Evolutionary conservation across 495 filamentous ascomycete species (phyloP), one percentile per base, ranked within the genome.

Genomic region (Talaromyces wortmannii): DNA sequence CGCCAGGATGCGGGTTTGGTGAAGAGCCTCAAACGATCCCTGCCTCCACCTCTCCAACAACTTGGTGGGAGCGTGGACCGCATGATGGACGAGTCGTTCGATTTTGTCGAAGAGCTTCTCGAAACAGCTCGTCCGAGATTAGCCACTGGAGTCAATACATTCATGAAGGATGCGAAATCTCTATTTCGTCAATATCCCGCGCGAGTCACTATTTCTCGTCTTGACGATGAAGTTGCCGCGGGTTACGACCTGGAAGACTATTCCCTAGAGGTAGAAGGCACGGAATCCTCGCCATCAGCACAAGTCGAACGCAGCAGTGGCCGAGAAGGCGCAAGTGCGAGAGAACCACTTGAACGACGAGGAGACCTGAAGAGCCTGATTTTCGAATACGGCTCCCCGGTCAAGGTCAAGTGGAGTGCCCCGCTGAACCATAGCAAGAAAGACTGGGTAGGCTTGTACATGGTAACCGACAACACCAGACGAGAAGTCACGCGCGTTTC

Each of bases 371-470:
- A 88, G 67, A 88, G 88, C 4, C 68, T 91, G 52, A 81, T 86
- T 0, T 88, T 95, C 53, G 83, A 95, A 69, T 98, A 97, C 61
- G 94, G 94, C 49, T 81, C 91, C 10, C 90, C 92, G 11, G 89
- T 98, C 69, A 88, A 82, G 60, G 89, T 98, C 59, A 86, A 82
- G 61, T 98, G 94, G 94, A 91, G 84, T 15, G 95, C 94, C 0
- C 94, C 94, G 1, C 77, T 86, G 51, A 91, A 92, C 63, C 94
- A 97, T 72, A 87, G 85, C 75, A 94, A 88, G 64, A 89, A 85
- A 59, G 94, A 98, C 68, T 98, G 94, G 94, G 83, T 98, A 50
- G 92, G 92, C 16, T 75, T 98, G 6, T 98, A 97, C 74, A 88
- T 87, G 75, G 87, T 98, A 17, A 90, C 88, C 4, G 95, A 97